A percentile compares a stretch with the other conserved stretches of the same genome.
phyloP scores from a whole-genome alignment of 441 rosid genomes.

The Croton setiger region DNA sequence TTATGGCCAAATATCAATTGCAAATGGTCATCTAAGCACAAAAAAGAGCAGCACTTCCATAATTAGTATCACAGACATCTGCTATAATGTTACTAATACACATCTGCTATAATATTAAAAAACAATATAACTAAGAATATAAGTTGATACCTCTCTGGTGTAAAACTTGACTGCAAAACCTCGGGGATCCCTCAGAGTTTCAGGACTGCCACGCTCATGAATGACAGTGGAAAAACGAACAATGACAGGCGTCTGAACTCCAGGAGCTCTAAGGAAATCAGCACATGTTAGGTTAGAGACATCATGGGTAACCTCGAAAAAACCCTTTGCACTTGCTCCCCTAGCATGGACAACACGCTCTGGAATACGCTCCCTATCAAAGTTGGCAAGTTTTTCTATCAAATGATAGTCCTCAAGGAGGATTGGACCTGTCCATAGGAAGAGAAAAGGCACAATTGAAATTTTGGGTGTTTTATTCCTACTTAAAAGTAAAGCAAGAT shows the following conservation, averaged over 20 bases:
- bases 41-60: neutral
- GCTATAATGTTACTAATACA: neutral
- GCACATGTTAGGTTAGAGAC: constrained; percentile 75
- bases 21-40: neutral
- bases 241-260: constrained; percentile 93
- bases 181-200: constrained; percentile 96
- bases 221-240: constrained; percentile 91
- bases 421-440: constrained; percentile 62
- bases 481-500: neutral
- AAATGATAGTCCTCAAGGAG: constrained; percentile 97
- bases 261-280: constrained; percentile 95
- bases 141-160: constrained; percentile 78
- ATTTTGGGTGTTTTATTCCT: neutral
- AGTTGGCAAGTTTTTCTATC: constrained; percentile 86
- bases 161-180: constrained; percentile 98
- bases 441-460: neutral
- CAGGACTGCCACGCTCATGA: constrained; percentile 95
- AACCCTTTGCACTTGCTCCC: constrained; percentile 87
- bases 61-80: neutral
- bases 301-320: constrained; percentile 66
- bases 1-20: neutral
- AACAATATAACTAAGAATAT: neutral
- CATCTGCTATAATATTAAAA: neutral
- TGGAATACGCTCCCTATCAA: constrained; percentile 92
- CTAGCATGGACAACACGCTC: constrained; percentile 99